Evolutionary conservation across 345 rosid species (phyloP), one percentile per base, ranked within the genome.

Genomic region (Bruguiera parviflora): DNA sequence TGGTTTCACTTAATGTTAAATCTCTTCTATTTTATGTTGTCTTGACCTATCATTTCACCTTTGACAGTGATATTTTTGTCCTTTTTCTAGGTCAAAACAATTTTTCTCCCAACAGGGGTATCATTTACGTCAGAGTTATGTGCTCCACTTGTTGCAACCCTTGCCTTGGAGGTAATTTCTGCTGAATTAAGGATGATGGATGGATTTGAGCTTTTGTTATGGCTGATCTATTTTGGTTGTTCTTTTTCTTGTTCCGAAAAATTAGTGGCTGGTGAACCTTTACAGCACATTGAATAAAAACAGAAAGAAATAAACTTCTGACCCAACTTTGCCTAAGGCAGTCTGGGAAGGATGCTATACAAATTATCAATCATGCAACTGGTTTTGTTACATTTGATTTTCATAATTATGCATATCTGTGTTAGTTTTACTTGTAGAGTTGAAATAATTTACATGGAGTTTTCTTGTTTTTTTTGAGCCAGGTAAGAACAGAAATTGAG

Each of bases 131-230:
- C 96, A 22, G 97, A 91, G 75, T 75, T 76, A 21, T 85, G 88
- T 65, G 96, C 97, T 73, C 96, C 96, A 24, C 96, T 94, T 69
- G 86, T 94, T 68, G 97, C 96, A 70, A 86, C 96, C 47, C 96
- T 94, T 78, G 93, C 97, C 70, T 73, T 89, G 78, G 98, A 91
- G 98, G 98, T 94, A 85, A 69, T 33, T 47, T 74, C 27, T 53
- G 37, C 52, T 64, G 68, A 43, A 46, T 80, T 53, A 19, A 19
- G 76, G 43, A 49, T 6, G 24, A 46, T 21, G 15, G 27, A 20
- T 31, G 32, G 35, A 64, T 70, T 7, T 62, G 61, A 53, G 59
- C 47, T 46, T 68, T 63, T 13, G 55, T 43, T 67, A 7, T 47
- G 55, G 49, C 21, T 62, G 58, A 20, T 43, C 31, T 65, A 8